Conservation (phyloP, 129 eudicot species). For the Sambucus nigra region DNA sequence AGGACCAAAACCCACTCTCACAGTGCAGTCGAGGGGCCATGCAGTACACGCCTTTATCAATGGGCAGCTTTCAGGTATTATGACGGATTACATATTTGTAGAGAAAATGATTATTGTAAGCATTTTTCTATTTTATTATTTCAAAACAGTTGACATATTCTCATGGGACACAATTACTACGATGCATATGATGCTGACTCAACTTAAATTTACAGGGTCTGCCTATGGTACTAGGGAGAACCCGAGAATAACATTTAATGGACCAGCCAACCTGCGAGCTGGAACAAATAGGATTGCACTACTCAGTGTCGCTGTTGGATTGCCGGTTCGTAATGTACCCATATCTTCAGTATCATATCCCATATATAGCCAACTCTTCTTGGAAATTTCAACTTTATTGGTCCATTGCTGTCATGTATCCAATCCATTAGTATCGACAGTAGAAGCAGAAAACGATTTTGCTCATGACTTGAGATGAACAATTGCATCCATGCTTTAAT, state of each 20-base stretch:
- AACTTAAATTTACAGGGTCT: slow-evolving; percentile 43
- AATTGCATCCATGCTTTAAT: too few species aligned
- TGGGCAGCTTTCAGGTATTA: slow-evolving; percentile 61
- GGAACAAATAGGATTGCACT: slow-evolving; percentile 63
- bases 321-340: slow-evolving; percentile 49
- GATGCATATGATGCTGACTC: slow-evolving; percentile 9
- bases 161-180: not conserved
- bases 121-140: too few species aligned
- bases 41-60: slow-evolving; percentile 65
- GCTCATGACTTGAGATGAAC: too few species aligned
- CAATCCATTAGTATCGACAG: too few species aligned
- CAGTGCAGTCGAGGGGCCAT: slow-evolving; percentile 67
- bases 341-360: not conserved
- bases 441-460: too few species aligned
- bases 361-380: not conserved
- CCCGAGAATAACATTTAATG: slow-evolving; percentile 34
- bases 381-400: not conserved
- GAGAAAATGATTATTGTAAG: too few species aligned
- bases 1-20: slow-evolving; percentile 50
- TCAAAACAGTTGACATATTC: too few species aligned
- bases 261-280: slow-evolving; percentile 44
- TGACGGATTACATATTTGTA: not conserved
- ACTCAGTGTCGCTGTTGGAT: slow-evolving; percentile 78
- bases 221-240: slow-evolving; percentile 57
- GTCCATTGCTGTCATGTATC: not conserved